Evolutionary conservation across 2,329 filamentous ascomycete genomes (phyloP), one percentile per base, ranked within the genome.

Genomic region (Fusarium sp.): DNA sequence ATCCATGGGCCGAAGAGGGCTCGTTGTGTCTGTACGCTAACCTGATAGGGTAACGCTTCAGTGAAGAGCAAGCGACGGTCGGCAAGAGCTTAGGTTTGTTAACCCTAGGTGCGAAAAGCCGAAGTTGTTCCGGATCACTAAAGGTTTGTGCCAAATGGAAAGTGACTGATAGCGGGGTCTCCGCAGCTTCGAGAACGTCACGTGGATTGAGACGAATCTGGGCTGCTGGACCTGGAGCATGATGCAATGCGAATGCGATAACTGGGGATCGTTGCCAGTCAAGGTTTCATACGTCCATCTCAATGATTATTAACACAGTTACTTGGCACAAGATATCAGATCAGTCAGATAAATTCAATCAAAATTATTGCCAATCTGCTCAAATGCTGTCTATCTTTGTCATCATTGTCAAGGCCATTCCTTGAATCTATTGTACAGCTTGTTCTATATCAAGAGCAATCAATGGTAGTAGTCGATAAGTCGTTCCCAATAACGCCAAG

Each of bases 21-120:
- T 80, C 72, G 78, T 80, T 81, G 80, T 81, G 80, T 78, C 78
- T 78, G 78, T 76, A 63, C 74, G 72, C 80, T 82, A 82, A 67
- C 80, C 73, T 9, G 21, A 72, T 75, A 7, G 14, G 77, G 80
- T 56, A 63, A 76, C 71, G 74, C 62, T 50, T 54, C 43, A 74
- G 78, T 67, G 13, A 43, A 69, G 63, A 58, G 65, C 76, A 80
- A 79, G 80, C 80, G 79, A 80, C 67, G 70, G 72, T 61, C 67
- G 66, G 34, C 34, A 67, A 71, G 66, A 75, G 73, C 72, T 82
- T 82, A 82, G 80, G 80, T 80, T 74, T 82, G 72, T 65, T 67
- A 82, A 77, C 81, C 80, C 80, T 82, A 82, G 59, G 41, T 20
- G 6, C 54, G 37, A 41, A 27, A 12, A n/a, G 34, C 79, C 79